phyloP scores from a whole-genome alignment of 495 filamentous ascomycete genomes.

The Hypoxylon fragiforme region DNA sequence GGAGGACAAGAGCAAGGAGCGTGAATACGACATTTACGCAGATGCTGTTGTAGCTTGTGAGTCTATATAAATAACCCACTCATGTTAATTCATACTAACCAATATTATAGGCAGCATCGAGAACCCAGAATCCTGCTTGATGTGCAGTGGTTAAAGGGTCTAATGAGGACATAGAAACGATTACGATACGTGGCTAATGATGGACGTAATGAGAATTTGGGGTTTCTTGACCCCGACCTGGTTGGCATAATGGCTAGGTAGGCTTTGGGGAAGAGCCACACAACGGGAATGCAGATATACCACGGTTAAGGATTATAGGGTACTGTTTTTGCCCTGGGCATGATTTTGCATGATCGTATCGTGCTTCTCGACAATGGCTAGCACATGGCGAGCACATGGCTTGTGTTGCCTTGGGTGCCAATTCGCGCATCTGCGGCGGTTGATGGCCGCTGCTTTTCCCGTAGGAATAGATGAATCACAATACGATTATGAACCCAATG shows the following conservation, averaged over 20 bases:
- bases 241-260: conserved; percentile 8
- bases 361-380: no score
- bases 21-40: conserved; percentile 90
- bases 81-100: conserved; percentile 29
- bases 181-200: conserved; percentile 32
- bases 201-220: conserved; percentile 27
- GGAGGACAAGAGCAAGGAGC: conserved; percentile 64
- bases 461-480: conserved; percentile 15
- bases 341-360: conserved; percentile 8
- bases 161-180: conserved; percentile 20
- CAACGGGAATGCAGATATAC: no score
- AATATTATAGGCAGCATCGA: conserved; percentile 70
- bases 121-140: conserved; percentile 84
- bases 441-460: conserved; percentile 1
- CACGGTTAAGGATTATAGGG: conserved; percentile 5
- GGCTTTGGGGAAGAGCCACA: conserved; percentile 1
- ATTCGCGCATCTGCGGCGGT: background rate
- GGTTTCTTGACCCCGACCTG: conserved; percentile 2
- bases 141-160: conserved; percentile 75
- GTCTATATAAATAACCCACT: conserved; percentile 24
- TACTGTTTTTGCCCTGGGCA: conserved; percentile 10
- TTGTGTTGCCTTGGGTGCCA: conserved; percentile 1
- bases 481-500: conserved; percentile 12
- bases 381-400: no score
- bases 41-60: conserved; percentile 87